Base-by-base conservation (phyloP, 2,329 filamentous ascomycete species). In the Colletotrichum lindemuthianum region DNA sequence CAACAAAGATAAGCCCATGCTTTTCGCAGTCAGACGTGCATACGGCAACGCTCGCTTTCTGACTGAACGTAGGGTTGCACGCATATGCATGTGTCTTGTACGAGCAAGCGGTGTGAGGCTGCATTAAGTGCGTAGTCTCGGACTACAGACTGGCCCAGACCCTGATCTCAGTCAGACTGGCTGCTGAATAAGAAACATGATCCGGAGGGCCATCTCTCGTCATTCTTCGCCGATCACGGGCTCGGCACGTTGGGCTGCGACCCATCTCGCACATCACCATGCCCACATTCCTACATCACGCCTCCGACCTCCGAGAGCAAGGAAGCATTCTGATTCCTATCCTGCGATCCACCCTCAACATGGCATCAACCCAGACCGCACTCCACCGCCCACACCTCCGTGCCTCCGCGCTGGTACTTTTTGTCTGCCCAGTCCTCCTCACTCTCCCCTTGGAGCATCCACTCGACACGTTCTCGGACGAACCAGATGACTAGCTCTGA, bases 11-110 rank as follows among this genome's bases (percentile, higher is more conserved):
- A 4, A 6, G 44, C 15, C 15, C 44, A 47, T 41, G 4, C 1
- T 41, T 41, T 11, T 41, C 13, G 1, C 39, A 41, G 39, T 41
- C 39, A 5, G 5, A 41, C 3, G 8, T 45, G 43, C 43, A 11
- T 56, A 32, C 39, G 39, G 39, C 6, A 4, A 41, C 39, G 39
- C 13, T 49, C 24, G 32, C 45, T 7, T 6, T 12, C 15, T 7
- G 5, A 13, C 8, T 16, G 4, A 11, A 24, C 16, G 24, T 43
- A 59, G 36, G 54, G 40, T 52, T 24, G n/a, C 41, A 39, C 32
- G 47, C 59, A 59, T 41, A 59, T 63, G 59, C 59, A 59, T 41
- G 40, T 15, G 32, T 10, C 59, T 56, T 37, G 33, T 13, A 57
- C 34, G 34, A 50, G 52, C 24, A 61, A 41, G 16, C 12, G 8